These are phyloP conservation scores for Primulina eburnea DNA, from an alignment of 257 asterid genomes.

Conservation along the genomic window DNA sequence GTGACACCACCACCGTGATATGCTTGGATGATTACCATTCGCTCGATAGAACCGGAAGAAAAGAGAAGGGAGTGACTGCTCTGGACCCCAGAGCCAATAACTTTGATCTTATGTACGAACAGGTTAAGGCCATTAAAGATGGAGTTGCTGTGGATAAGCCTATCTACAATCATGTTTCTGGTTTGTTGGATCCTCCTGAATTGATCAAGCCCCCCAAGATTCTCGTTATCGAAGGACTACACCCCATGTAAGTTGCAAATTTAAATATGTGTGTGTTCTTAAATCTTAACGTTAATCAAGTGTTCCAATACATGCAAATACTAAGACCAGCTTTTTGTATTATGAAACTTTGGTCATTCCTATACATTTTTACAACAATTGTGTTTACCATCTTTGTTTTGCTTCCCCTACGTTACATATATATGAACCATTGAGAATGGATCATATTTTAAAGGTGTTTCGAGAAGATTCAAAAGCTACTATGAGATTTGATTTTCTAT, in stretches of 20 bases:
- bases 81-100: conserved; percentile 87
- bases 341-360: no score
- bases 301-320: not conserved
- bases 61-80: conserved; percentile 91
- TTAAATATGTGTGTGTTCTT: not conserved
- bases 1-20: conserved; percentile 85
- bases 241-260: conserved; percentile 82
- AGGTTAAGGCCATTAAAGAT: conserved; percentile 73
- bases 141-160: conserved; percentile 78
- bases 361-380: no score
- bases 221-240: conserved; percentile 92
- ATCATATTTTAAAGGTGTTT: no score
- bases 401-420: no score
- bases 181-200: conserved; percentile 89
- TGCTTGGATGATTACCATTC: conserved; percentile 95
- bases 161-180: conserved; percentile 84
- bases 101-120: conserved; percentile 91
- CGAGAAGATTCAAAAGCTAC: no score
- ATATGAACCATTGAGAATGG: no score
- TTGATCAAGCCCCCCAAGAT: conserved; percentile 88
- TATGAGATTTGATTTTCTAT: no score
- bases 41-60: conserved; percentile 83
- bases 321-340: no score
- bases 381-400: no score
- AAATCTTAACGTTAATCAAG: not conserved